Conservation (phyloP, 495 filamentous ascomycete genomes). For the Trichoderma erinaceum region DNA sequence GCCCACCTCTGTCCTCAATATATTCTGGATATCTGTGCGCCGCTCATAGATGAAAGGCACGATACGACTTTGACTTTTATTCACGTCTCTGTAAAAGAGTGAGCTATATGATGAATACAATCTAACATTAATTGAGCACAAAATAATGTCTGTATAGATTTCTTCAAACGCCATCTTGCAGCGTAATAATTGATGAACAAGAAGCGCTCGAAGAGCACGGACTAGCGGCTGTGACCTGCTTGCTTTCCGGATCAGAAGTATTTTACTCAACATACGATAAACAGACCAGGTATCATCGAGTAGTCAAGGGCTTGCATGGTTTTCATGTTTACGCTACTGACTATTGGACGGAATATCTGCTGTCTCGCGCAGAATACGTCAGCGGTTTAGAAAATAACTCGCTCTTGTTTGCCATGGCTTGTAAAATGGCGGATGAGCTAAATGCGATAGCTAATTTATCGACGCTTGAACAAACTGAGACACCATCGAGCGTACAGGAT, state of each 20-base stretch:
- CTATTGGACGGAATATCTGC: conserved; percentile 26
- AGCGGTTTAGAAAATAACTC: not conserved
- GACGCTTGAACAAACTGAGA: not conserved
- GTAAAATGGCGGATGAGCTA: not conserved
- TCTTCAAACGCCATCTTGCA: conserved; percentile 22
- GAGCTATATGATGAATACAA: too few relatives aligned
- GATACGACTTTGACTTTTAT: conserved; percentile 28
- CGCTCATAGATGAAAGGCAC: conserved; percentile 25
- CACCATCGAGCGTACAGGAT: not conserved
- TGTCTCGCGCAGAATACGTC: conserved; percentile 3
- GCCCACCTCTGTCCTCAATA: conserved; percentile 21
- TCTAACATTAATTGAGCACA: too few relatives aligned
- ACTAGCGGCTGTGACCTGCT: conserved; percentile 21
- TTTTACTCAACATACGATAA: conserved; percentile 8
- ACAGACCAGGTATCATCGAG: conserved; percentile 14
- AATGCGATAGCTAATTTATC: not conserved
- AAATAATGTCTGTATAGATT: conserved; percentile 19
- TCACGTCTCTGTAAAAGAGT: conserved; percentile 30
- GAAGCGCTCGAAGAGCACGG: conserved; percentile 19
- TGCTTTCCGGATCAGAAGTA: conserved; percentile 18
- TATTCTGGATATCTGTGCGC: conserved; percentile 28
- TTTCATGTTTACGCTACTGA: conserved; percentile 28
- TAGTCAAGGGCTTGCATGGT: conserved; percentile 25
- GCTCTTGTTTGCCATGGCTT: not conserved
- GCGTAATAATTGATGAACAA: conserved; percentile 16